Conservation (phyloP, 2,329 filamentous ascomycete genomes). For the Pseudogymnoascus pannorum region DNA sequence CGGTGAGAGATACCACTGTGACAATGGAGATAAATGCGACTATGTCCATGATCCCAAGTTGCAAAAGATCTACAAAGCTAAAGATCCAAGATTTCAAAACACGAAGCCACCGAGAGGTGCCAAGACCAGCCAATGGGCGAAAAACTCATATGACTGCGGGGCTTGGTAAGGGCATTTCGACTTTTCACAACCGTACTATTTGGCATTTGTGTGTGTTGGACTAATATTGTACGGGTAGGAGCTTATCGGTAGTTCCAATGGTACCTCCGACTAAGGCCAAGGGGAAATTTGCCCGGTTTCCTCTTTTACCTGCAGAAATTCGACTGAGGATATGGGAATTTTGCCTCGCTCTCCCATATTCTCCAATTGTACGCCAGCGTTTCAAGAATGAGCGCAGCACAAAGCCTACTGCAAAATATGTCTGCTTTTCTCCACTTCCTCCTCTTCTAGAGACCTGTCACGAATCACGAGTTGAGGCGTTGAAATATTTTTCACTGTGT, state of each 20-base stretch:
- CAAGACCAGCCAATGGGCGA: constrained; percentile 5
- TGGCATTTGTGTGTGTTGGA: background rate
- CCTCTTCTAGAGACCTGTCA: background rate
- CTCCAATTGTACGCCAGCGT: constrained; percentile 25
- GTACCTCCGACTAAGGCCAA: background rate
- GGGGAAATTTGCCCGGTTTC: constrained; percentile 8
- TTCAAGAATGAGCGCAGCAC: constrained; percentile 27
- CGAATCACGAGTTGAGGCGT: background rate
- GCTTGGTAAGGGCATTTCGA: constrained; percentile 6
- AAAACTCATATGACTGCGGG: constrained; percentile 8
- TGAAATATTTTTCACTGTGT: background rate
- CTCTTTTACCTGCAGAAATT: constrained; percentile 10
- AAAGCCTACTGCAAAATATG: constrained; percentile 13
- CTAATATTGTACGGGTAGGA: constrained; percentile 6
- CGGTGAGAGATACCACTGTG: constrained; percentile 1
- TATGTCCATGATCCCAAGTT: background rate
- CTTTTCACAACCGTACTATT: background rate
- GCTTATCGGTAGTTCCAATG: background rate
- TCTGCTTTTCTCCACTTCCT: constrained; percentile 7
- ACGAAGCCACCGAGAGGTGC: background rate
- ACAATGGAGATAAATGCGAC: background rate
- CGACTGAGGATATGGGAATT: constrained; percentile 12
- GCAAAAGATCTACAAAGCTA: background rate
- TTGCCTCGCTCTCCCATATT: constrained; percentile 19
- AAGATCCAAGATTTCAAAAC: background rate